Percentiles rank a stretch among this genome's conserved stretches.
These are phyloP conservation scores for Neofusicoccum kwambonambiense DNA, from an alignment of 2,329 filamentous ascomycete species.

Conservation along the genomic window DNA sequence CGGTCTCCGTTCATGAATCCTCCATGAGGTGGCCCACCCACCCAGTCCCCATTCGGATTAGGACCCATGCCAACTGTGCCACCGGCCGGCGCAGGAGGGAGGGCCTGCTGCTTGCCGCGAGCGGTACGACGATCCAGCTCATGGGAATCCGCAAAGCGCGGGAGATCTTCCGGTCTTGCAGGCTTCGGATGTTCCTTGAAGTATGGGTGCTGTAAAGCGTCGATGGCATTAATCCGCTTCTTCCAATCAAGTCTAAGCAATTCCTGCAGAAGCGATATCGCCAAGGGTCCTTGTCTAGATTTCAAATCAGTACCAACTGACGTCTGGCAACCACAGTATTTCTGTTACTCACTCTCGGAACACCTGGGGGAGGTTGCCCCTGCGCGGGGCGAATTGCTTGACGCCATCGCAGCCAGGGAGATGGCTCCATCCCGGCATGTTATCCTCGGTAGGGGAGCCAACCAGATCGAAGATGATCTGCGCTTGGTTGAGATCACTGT, in stretches of 20 bases:
- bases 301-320: background rate
- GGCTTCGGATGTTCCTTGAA: conserved; percentile 79
- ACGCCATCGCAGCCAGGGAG: conserved; percentile 80
- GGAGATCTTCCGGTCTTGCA: conserved; percentile 81
- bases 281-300: conserved; percentile 63
- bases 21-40: conserved; percentile 31
- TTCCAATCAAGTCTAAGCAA: conserved; percentile 87
- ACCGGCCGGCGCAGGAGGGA: conserved; percentile 88
- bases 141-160: conserved; percentile 89
- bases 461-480: conserved; percentile 93
- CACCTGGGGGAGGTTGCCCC: conserved; percentile 65
- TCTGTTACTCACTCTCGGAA: conserved; percentile 65
- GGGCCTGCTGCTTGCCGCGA: conserved; percentile 76
- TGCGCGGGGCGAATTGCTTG: conserved; percentile 59
- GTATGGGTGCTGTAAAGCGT: conserved; percentile 89
- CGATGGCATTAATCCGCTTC: conserved; percentile 85
- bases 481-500: conserved; percentile 84
- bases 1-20: conserved; percentile 37
- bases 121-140: conserved; percentile 93
- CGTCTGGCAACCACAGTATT: conserved; percentile 10
- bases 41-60: conserved; percentile 54
- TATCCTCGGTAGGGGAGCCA: conserved; percentile 83
- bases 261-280: conserved; percentile 76
- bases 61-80: conserved; percentile 78
- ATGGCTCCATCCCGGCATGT: conserved; percentile 85